Evolutionary conservation across 352 stramenopile genomes (phyloP).

Genomic region (Blastocystis sp.): DNA sequence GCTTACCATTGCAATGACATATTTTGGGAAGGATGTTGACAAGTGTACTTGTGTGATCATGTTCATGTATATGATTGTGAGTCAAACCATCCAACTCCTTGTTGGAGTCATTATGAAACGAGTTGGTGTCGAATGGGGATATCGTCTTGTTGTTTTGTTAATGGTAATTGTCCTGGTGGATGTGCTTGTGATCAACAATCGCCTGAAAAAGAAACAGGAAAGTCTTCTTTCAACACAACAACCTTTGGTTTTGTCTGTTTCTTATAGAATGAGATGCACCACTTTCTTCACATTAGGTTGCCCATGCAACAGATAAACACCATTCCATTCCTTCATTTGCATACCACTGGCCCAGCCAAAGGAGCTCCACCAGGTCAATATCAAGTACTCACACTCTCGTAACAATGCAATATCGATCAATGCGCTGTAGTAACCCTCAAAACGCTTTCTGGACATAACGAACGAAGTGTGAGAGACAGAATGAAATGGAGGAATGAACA

Average conservation of each 20-base stretch:
- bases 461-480: neutral
- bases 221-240: neutral
- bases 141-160: constrained; percentile 37
- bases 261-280: neutral
- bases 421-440: neutral
- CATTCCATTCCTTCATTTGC: neutral
- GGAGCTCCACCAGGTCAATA: neutral
- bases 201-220: constrained; percentile 26
- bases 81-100: constrained; percentile 31
- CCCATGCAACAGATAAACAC: neutral
- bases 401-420: neutral
- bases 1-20: constrained; percentile 49
- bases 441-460: neutral
- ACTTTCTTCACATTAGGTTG: neutral
- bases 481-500: neutral
- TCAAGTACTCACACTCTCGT: neutral
- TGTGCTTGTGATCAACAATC: neutral
- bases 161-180: constrained; percentile 5
- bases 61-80: constrained; percentile 49
- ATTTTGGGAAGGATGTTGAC: constrained; percentile 31
- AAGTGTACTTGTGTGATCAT: constrained; percentile 54
- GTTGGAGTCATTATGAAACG: constrained; percentile 23
- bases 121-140: constrained; percentile 31
- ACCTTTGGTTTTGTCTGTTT: neutral
- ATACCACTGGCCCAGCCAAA: neutral